Evolutionary conservation across 768 basidiomycete genomes (phyloP).

Genomic region (Fomitopsis serialis): DNA sequence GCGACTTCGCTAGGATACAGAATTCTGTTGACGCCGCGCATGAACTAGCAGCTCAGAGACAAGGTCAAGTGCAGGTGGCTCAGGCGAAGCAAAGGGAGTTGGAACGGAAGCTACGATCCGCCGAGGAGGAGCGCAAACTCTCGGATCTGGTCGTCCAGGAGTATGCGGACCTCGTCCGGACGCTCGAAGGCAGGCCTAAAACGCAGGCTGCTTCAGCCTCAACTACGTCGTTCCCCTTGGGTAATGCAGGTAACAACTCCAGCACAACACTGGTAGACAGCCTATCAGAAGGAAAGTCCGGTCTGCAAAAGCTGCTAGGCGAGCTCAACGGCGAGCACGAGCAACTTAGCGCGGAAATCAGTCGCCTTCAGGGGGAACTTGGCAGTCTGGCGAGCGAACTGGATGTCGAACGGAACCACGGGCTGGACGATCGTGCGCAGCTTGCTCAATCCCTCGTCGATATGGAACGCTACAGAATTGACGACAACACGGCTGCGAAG

Average conservation of each 20-base stretch:
- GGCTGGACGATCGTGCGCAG: conserved; percentile 38
- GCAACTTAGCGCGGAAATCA: conserved; percentile 37
- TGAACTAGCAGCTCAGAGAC: conserved; percentile 46
- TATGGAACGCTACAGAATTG: conserved; percentile 49
- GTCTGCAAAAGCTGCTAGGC: conserved; percentile 41
- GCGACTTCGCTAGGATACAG: conserved; percentile 39
- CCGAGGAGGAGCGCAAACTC: conserved; percentile 55
- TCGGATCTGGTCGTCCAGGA: conserved; percentile 62
- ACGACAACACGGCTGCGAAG: conserved; percentile 72
- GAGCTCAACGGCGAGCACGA: conserved; percentile 48
- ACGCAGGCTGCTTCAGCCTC: conserved; percentile 10
- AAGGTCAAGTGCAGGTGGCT: conserved; percentile 50
- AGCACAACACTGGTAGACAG: conserved; percentile 15
- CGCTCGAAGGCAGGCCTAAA: conserved; percentile 45
- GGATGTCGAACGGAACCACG: conserved; percentile 40
- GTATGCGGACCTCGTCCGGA: conserved; percentile 71
- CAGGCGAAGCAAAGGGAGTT: conserved; percentile 45
- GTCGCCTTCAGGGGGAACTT: conserved; percentile 38
- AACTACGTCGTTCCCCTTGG: conserved; percentile 5
- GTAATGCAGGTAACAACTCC: conserved; percentile 5
- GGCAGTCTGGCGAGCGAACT: conserved; percentile 35
- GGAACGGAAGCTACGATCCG: conserved; percentile 37
- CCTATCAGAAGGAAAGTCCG: conserved; percentile 44
- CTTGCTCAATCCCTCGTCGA: conserved; percentile 43
- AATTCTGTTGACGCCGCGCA: conserved; percentile 46